Base-by-base conservation (phyloP, 495 filamentous ascomycete genomes). In the Aspergillus mulundensis region DNA sequence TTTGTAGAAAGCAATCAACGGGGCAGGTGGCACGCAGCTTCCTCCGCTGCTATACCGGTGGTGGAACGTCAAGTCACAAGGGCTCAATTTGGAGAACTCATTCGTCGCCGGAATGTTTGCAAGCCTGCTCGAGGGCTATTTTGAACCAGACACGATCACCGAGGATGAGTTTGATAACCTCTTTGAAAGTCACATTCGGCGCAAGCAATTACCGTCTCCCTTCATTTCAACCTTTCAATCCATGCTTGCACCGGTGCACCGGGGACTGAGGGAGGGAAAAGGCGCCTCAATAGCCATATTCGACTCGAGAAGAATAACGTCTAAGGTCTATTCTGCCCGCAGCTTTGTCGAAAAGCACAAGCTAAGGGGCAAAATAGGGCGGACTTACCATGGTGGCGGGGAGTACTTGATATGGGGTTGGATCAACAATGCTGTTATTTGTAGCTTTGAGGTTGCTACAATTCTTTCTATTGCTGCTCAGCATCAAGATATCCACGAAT, bases 341-440 rank as follows among this genome's bases (percentile, higher is more conserved):
- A 44, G 53, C 0, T 42, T 73, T 0, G 58, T 70, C 4, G n/a
- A 28, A 7, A 34, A 58, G 18, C 65, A 66, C 0, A 19, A 42
- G 0, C 60, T 71, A n/a, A n/a, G n/a, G n/a, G n/a, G n/a, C 3
- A 50, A 42, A 15, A 59, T 59, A 8, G 4, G n/a, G 12, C 7
- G 32, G 15, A 36, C 20, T 0, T 75, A 73, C 57, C 56, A 53
- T 3, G 74, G 71, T 0, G 57, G 42, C 0, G 70, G 67, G 0
- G 74, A 77, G n/a, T 74, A 62, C 36, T 50, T 69, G 0, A 46
- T 75, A 0, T 77, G 74, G 74, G 62, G 65, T 0, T 30, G 43
- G 5, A 50, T 73, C 0, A 58, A 61, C 1, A 20, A 52, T 7
- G 70, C 72, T 6, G 72, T 77, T 21, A 46, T 68, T 11, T 61